Evolutionary conservation across 768 basidiomycete species (phyloP).

Genomic region (Gloeopeniophorella convolvens): DNA sequence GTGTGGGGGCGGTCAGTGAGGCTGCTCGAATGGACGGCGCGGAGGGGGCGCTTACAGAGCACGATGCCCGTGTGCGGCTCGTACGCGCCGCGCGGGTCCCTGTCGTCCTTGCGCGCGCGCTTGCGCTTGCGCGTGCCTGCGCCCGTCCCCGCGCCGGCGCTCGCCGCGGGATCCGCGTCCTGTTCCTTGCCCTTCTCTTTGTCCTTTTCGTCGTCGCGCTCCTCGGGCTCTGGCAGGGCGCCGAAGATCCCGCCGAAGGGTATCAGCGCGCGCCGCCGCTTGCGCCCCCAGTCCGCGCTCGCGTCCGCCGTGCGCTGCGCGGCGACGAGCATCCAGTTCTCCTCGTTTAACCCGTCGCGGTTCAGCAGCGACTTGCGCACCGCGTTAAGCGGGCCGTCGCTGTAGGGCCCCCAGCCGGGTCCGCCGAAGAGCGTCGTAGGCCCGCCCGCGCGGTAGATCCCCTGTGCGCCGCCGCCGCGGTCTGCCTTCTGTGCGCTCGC

Average conservation of each 20-base stretch:
- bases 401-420: conserved; percentile 80
- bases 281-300: conserved; percentile 56
- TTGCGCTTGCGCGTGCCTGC: conserved; percentile 10
- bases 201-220: conserved; percentile 25
- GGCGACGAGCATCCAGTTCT: conserved; percentile 90
- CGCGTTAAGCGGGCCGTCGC: conserved; percentile 79
- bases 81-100: conserved; percentile 61
- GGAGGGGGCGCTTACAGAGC: conserved; percentile 47
- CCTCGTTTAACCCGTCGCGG: conserved; percentile 75
- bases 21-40: not conserved
- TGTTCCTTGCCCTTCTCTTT: conserved; percentile 25
- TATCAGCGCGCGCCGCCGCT: conserved; percentile 48
- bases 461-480: conserved; percentile 44
- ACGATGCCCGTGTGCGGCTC: conserved; percentile 76
- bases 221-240: conserved; percentile 15
- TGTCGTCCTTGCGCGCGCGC: conserved; percentile 19
- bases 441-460: conserved; percentile 85
- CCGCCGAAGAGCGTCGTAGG: conserved; percentile 90
- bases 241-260: conserved; percentile 44
- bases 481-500: conserved; percentile 34
- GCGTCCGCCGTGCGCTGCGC: conserved; percentile 59
- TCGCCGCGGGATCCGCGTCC: conserved; percentile 26
- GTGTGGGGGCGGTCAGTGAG: not conserved
- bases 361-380: conserved; percentile 74
- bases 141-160: conserved; percentile 19